Evolutionary conservation across 2,329 filamentous ascomycete species (phyloP).

Genomic region (Coniosporium tulheliwenetii): DNA sequence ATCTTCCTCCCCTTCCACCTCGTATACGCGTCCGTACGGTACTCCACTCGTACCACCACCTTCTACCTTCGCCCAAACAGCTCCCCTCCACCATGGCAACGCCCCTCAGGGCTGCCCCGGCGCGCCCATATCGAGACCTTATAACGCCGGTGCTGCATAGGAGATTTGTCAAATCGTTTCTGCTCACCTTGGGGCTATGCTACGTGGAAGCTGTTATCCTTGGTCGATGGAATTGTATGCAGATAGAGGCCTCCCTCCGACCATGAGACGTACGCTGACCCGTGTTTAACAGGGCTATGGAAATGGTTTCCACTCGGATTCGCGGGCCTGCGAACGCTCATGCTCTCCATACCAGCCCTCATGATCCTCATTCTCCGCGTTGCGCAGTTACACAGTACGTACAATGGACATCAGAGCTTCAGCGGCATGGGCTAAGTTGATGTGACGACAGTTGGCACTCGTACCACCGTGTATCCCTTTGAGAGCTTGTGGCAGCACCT

Average conservation of each 20-base stretch:
- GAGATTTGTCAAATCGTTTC: conserved; percentile 66
- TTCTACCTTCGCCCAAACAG: too few relatives aligned
- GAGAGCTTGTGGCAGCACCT: conserved; percentile 46
- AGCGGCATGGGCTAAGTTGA: conserved; percentile 36
- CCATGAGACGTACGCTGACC: conserved; percentile 4
- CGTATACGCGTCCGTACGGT: too few relatives aligned
- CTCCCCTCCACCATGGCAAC: conserved; percentile 9
- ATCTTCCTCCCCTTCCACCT: not conserved
- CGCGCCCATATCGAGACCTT: conserved; percentile 72
- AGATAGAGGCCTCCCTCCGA: not conserved
- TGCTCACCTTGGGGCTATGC: conserved; percentile 52
- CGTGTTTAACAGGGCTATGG: conserved; percentile 52
- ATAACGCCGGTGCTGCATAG: conserved; percentile 77
- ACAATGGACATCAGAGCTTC: not conserved
- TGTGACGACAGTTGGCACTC: conserved; percentile 16
- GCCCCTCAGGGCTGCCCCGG: conserved; percentile 19
- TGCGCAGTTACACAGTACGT: conserved; percentile 15
- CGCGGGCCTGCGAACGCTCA: conserved; percentile 55
- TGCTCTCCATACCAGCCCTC: conserved; percentile 64
- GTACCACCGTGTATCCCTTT: conserved; percentile 54
- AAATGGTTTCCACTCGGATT: conserved; percentile 70
- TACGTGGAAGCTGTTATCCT: conserved; percentile 59
- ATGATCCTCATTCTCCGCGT: conserved; percentile 74
- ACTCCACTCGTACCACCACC: too few relatives aligned
- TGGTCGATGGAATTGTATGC: conserved; percentile 52